A percentile compares a stretch with the other conserved stretches of the same genome.
Evolutionary conservation across 768 basidiomycete genomes (phyloP).

Genomic region (Podaxis sp.): DNA sequence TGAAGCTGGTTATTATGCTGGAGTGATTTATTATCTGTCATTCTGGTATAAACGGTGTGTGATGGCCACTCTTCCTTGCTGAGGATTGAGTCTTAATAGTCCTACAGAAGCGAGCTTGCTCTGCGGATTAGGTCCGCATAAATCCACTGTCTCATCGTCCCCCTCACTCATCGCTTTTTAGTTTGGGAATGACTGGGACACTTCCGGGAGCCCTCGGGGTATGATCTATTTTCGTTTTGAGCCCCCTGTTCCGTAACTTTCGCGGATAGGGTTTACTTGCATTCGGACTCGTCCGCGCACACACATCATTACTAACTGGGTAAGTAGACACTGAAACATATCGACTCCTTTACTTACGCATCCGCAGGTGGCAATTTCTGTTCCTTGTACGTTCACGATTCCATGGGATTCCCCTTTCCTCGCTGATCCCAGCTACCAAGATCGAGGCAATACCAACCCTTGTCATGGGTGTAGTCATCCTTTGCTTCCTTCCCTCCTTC

Average conservation of each 20-base stretch:
- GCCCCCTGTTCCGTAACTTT: background rate
- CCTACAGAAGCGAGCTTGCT: constrained; percentile 46
- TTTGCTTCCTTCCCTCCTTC: constrained; percentile 55
- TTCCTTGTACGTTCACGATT: constrained; percentile 40
- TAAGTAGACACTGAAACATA: constrained; percentile 9
- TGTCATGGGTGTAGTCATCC: constrained; percentile 47
- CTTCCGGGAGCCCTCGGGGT: constrained; percentile 57
- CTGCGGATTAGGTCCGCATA: constrained; percentile 43
- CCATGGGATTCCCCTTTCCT: background rate
- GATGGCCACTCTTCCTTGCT: background rate
- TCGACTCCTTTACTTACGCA: background rate
- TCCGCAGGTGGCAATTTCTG: constrained; percentile 55
- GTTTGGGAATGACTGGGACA: constrained; percentile 59
- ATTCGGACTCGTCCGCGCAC: constrained; percentile 53
- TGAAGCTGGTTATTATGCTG: constrained; percentile 60
- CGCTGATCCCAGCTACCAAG: constrained; percentile 24
- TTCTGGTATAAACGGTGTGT: constrained; percentile 53
- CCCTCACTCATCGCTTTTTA: constrained; percentile 20
- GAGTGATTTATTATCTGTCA: constrained; percentile 61
- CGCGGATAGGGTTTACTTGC: constrained; percentile 48
- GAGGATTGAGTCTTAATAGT: background rate
- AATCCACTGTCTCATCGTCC: background rate
- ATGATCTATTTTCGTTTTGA: constrained; percentile 1
- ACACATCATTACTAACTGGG: constrained; percentile 36
- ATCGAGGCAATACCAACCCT: constrained; percentile 58